phyloP scores from a whole-genome alignment of 129 eudicot genomes.

The Tagetes erecta region DNA sequence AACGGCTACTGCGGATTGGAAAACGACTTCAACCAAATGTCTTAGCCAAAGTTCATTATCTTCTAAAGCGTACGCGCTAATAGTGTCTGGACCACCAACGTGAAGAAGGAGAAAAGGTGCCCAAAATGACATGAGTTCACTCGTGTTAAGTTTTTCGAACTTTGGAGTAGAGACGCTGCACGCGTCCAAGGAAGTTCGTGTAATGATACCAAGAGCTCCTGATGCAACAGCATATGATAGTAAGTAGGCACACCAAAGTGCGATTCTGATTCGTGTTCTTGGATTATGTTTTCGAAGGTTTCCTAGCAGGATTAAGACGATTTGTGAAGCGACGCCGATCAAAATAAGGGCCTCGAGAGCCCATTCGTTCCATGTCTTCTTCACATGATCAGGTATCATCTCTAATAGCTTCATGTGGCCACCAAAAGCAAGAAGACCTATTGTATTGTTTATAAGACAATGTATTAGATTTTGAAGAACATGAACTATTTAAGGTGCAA shows the following conservation, averaged over 20 bases:
- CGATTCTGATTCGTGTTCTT: slow-evolving; percentile 37
- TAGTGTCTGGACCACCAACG: slow-evolving; percentile 49
- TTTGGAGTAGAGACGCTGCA: slow-evolving; percentile 21
- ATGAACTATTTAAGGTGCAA: too few species aligned
- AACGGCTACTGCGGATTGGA: slow-evolving; percentile 26
- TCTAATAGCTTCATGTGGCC: slow-evolving; percentile 38
- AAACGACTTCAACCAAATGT: slow-evolving; percentile 32
- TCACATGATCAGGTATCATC: slow-evolving; percentile 35
- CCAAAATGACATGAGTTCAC: slow-evolving; percentile 36
- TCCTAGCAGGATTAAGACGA: slow-evolving; percentile 38
- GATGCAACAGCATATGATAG: slow-evolving; percentile 45
- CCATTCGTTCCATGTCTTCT: slow-evolving; percentile 46
- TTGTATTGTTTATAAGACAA: slow-evolving; percentile 5
- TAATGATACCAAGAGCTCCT: slow-evolving; percentile 45
- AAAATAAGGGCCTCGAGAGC: slow-evolving; percentile 39
- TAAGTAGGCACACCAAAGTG: slow-evolving; percentile 56
- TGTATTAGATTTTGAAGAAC: not conserved
- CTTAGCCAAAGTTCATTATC: slow-evolving; percentile 53
- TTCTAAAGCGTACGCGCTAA: slow-evolving; percentile 45
- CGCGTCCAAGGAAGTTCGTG: slow-evolving; percentile 32
- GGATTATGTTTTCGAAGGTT: slow-evolving; percentile 42
- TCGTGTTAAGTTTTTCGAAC: slow-evolving; percentile 13
- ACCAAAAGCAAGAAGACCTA: slow-evolving; percentile 21
- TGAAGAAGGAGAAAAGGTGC: slow-evolving; percentile 42
- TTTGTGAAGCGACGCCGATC: slow-evolving; percentile 43